Evolutionary conservation across 768 basidiomycete species (phyloP).

Genomic region (Leccinum incarnatum): DNA sequence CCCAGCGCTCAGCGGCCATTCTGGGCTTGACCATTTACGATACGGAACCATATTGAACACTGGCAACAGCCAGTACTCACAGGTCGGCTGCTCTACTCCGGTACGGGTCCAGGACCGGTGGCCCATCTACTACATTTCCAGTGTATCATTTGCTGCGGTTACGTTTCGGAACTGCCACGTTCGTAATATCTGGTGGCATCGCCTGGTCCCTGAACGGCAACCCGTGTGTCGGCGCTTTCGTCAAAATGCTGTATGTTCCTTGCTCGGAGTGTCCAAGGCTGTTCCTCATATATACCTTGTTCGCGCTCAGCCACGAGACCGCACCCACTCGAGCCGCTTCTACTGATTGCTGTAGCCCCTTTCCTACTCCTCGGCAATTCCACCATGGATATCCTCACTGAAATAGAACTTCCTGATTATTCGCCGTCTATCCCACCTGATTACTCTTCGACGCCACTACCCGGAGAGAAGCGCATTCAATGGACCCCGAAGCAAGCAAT

Average conservation of each 20-base stretch:
- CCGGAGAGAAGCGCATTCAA: constrained; percentile 53
- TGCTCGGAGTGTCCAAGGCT: constrained; percentile 3
- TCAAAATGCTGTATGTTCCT: constrained; percentile 3
- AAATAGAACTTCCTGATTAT: constrained; percentile 45
- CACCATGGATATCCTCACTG: constrained; percentile 14
- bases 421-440: constrained; percentile 52
- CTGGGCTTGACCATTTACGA: background rate
- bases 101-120: background rate
- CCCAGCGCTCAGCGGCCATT: background rate
- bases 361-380: background rate
- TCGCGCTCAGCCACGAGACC: background rate
- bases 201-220: constrained; percentile 18
- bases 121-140: background rate
- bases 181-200: constrained; percentile 10
- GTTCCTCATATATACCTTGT: constrained; percentile 23
- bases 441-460: constrained; percentile 54
- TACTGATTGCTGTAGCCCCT: constrained; percentile 1
- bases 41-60: background rate
- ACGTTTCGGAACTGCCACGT: constrained; percentile 12
- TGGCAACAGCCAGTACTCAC: constrained; percentile 1
- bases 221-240: constrained; percentile 1
- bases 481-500: constrained; percentile 35
- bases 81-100: background rate
- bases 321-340: background rate
- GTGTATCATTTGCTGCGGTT: constrained; percentile 4